Base-by-base conservation (phyloP, 2,329 filamentous ascomycete genomes). In the Trichoderma koningiopsis region DNA sequence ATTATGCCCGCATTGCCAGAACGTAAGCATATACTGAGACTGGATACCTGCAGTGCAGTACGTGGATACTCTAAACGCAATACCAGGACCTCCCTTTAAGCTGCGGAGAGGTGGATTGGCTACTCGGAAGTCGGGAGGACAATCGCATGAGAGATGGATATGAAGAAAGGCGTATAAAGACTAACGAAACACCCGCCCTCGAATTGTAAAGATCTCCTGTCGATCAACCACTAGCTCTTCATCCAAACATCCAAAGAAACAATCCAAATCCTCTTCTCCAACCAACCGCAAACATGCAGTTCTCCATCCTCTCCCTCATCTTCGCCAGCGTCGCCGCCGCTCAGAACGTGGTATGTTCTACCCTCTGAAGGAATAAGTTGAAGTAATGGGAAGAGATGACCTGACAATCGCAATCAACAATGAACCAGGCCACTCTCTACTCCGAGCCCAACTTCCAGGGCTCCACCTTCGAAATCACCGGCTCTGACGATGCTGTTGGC, bases 391-490 rank as follows among this genome's bases (percentile, higher is more conserved):
- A 49, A 11, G 22, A 22, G 43, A 49, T n/a, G n/a, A 22, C 4
- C 43, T 49, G n/a, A 49, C 47, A 49, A 24, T 49, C 2, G 8
- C 40, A 43, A 8, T 14, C 47, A 49, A 49, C 19, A 49, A 24
- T 24, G 22, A 24, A 49, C n/a, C 40, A 64, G 61, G 61, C 61
- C 35, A 64, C 61, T 24, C 61, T 64, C 52, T 64, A 56, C 61
- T 64, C 61, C 2, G 24, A 40, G 33, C 27, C 49, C 61, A 29
- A 56, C 61, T 64, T 64, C 24, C 33, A 64, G 33, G 61, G 61
- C 35, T 35, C 24, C 49, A 43, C 33, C 61, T 31, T 22, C 22
- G 40, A 52, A 35, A 56, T 64, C 35, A 56, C 22, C 33, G 49
- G 49, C 22, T 5, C 60, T 52, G 61, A 56, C 31, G 33, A 55